Base-by-base conservation (phyloP, 2,329 filamentous ascomycete genomes). In the Graphilbum ipis-grandicollis region DNA sequence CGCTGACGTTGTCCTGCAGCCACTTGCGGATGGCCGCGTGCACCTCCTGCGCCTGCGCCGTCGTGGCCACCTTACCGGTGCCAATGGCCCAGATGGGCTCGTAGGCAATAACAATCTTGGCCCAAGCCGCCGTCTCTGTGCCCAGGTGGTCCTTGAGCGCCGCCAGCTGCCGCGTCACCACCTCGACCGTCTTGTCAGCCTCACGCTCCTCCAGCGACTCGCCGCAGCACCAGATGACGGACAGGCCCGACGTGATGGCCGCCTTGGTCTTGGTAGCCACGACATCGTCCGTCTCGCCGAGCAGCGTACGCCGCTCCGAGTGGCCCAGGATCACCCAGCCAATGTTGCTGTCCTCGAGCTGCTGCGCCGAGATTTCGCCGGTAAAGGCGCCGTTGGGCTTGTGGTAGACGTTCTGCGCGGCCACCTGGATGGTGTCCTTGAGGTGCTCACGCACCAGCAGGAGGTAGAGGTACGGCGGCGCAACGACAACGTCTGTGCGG, bases 31-130 rank as follows among this genome's bases (percentile, higher is more conserved):
- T 92, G 47, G 80, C 84, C 51, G 78, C 82, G 66, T 93, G 85
- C 42, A 90, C 84, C 59, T 93, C 84, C 67, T 93, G 85, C 40
- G 85, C 85, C 70, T 93, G 85, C 63, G 84, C 69, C 42, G 76
- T 85, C 45, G 77, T 80, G 49, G 84, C 84, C 47, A 92, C 84
- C 68, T 90, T 92, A 60, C 90, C 90, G 47, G 90, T 96, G 50
- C 88, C 88, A 49, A 76, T 80, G 56, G 75, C 85, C 88, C 90
- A 98, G 68, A 98, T 92, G 53, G 90, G 90, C 73, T 98, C 90
- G 63, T 98, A 98, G 53, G 90, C 90, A 52, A 98, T 72, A 56
- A 98, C 90, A 46, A 98, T 73, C 68, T 90, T 90, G 53, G 67
- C 72, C 90, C 90, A 98, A 28, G 40, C 41, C 6, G 36, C 28